Conservation (phyloP, 2,329 filamentous ascomycete species). For the Colletotrichum australisinense region DNA sequence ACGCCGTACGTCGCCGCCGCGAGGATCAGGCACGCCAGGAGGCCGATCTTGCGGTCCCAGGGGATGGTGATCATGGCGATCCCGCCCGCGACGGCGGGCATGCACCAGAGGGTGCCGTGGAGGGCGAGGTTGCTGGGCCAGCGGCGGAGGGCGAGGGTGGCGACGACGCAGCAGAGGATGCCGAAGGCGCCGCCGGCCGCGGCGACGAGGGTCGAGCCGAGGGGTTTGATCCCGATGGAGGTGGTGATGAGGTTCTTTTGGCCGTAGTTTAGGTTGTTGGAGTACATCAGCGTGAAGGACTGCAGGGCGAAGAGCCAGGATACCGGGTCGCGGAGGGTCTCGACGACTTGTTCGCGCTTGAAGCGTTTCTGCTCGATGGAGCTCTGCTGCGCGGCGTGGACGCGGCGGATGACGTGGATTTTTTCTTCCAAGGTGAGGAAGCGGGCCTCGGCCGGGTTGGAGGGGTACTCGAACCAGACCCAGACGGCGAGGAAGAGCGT, state of each 20-base stretch:
- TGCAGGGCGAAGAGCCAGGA: constrained; percentile 46
- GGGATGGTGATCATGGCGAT: constrained; percentile 45
- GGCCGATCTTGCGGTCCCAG: constrained; percentile 43
- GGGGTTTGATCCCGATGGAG: constrained; percentile 47
- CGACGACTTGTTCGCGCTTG: constrained; percentile 44
- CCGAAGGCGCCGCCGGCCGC: constrained; percentile 50
- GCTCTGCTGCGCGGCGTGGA: constrained; percentile 47
- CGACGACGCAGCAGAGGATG: constrained; percentile 46
- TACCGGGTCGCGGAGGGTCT: constrained; percentile 44
- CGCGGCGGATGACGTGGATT: constrained; percentile 40
- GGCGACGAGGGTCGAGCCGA: constrained; percentile 52
- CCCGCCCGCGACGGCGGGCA: constrained; percentile 43
- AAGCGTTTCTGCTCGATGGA: constrained; percentile 52
- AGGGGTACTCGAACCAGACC: constrained; percentile 47
- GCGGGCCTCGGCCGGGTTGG: constrained; percentile 35
- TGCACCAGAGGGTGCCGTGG: constrained; percentile 44
- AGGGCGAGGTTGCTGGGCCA: constrained; percentile 47
- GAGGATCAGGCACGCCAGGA: constrained; percentile 46
- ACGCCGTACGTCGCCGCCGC: constrained; percentile 46
- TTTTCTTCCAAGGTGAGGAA: constrained; percentile 40
- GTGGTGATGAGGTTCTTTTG: constrained; percentile 52
- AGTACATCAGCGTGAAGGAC: constrained; percentile 47
- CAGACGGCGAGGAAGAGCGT: constrained; percentile 47
- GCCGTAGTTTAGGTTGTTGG: constrained; percentile 52
- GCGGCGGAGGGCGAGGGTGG: constrained; percentile 42